Base-by-base conservation (phyloP, 306 rosid species). In the Casuarina cunninghamiana region DNA sequence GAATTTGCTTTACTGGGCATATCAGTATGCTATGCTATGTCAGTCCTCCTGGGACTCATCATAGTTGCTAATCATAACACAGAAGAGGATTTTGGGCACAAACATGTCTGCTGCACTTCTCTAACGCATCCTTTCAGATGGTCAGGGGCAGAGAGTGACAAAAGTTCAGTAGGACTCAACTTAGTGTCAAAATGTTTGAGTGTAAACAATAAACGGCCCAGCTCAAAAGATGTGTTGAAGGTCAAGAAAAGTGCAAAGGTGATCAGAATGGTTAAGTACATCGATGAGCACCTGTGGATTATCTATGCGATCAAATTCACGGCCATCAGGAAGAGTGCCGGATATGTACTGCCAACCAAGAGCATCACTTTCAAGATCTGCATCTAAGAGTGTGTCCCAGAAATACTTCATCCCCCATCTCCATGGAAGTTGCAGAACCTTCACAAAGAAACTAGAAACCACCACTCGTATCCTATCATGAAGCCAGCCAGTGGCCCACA, bases 341-440 rank as follows among this genome's bases (percentile, higher is more conserved):
- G 98, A 86, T 75, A 94, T 94, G 82, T 94, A 91, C 76, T 94
- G 98, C 98, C 98, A 94, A 79, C 98, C 98, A 82, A 94, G 96
- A 70, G 96, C 90, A 81, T 94, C 98, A 58, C 97, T 90, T 80
- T 94, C 98, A 15, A 94, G 98, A 80, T 94, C 97, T 0, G 98
- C 98, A 85, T 94, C 98, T 82, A 94, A 78, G 69, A 94, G 96
- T n/a, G 98, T 94, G 73, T 94, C 98, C 98, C 98, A 94, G 82
- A 94, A 94, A 74, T 94, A 94, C 83, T 94, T 94, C 98, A 94
- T 94, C 68, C 98, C 98, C 98, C 98, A 94, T 84, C 94, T 89
- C 98, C 98, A 94, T 3, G 98, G 98, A 81, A 94, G 97, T 83
- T 90, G 98, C 87, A 94, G 84, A 86, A 94, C 97, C 87, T 94